phyloP scores from a whole-genome alignment of 148 eudicot genomes.

The Rhododendron ferrugineum region DNA sequence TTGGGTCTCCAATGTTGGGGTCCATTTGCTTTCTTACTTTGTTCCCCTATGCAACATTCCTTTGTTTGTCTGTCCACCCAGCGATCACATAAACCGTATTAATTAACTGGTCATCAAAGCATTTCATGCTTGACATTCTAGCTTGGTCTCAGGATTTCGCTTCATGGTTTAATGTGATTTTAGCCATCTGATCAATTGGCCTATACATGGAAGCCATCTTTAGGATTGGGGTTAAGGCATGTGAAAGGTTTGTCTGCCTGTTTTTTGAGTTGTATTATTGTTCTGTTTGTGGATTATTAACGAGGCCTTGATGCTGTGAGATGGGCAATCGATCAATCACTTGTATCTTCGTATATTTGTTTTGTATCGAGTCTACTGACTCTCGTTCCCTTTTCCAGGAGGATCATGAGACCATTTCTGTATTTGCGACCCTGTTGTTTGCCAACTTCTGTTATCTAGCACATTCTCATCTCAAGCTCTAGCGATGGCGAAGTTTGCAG shows the following conservation, averaged over 20 bases:
- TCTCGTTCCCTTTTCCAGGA: too few species aligned
- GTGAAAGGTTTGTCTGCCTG: background rate
- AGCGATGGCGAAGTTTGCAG: too few species aligned
- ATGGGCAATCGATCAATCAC: too few species aligned
- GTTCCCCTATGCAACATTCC: background rate
- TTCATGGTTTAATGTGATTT: background rate
- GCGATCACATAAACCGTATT: too few species aligned
- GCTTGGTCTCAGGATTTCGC: background rate
- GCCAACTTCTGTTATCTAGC: too few species aligned
- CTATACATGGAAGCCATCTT: background rate
- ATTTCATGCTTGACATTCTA: too few species aligned
- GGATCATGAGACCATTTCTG: too few species aligned
- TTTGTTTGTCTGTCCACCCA: background rate
- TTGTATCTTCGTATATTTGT: too few species aligned
- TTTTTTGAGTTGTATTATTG: background rate
- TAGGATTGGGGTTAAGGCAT: background rate
- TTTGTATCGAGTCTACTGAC: too few species aligned
- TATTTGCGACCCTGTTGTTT: too few species aligned
- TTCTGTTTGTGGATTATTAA: background rate
- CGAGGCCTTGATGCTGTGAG: background rate
- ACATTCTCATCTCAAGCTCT: too few species aligned
- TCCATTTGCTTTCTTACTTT: background rate
- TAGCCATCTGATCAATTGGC: background rate
- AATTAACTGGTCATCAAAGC: too few species aligned
- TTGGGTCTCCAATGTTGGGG: background rate